Evolutionary conservation across 306 rosid species (phyloP), one percentile per base, ranked within the genome.

Genomic region (Albizia julibrissin): DNA sequence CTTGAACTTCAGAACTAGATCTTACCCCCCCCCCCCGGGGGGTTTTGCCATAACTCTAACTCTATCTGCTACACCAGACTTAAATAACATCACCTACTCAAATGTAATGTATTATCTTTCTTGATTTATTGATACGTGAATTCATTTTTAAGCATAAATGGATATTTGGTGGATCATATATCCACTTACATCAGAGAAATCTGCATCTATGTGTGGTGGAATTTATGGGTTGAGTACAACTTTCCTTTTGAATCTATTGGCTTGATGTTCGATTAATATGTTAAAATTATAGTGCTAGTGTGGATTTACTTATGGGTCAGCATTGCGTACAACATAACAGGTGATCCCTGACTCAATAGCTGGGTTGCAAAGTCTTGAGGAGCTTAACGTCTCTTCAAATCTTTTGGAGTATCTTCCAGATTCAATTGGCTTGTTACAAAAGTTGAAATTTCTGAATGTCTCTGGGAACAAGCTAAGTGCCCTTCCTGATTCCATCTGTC

Each of bases 401-500:
- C 75, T 78, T 26, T 86, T 95, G 91, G 87, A 56, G 85, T 82
- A 89, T 5, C 87, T 95, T 67, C 98, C 99, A 2, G 97, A 95
- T 75, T 77, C 97, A 15, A 92, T 93, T 85, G 99, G 99, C 69
- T 78, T 90, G 85, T 74, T 95, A 86, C 97, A 93, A 34, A 92
- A 86, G 77, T 78, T 95, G 88, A 95, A 89, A 80, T 29, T 91
- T 56, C 89, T 95, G 59, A 89, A 84, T 87, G 94, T 91, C 72
- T 89, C 94, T 0, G 93, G 88, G 56, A 95, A 95, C 93, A 95
- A 91, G 92, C 83, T 95, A 29, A 69, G 0, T 26, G 74, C 89
- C 69, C 97, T 95, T 84, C 99, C 99, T 50, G 98, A 95, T 79
- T 73, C 96, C 66, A 88, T 93, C 66, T 83, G 92, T 85, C 90